phyloP scores from a whole-genome alignment of 1,284 basidiomycete genomes.

The Rhodotorula sp. region DNA sequence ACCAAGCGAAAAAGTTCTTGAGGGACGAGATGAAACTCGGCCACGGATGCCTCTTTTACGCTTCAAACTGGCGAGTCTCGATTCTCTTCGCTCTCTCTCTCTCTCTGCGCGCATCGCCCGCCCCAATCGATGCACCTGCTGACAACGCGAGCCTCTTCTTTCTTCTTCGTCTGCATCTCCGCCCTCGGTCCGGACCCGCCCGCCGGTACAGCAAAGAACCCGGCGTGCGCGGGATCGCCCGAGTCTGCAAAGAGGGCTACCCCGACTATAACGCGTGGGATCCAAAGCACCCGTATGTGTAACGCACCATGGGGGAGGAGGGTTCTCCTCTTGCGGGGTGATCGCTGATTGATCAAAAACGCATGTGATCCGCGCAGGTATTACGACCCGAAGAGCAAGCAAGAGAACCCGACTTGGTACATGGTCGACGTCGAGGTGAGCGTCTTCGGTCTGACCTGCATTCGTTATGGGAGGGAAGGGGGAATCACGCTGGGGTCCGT shows the following conservation, averaged over 20 bases:
- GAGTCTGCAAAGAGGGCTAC: slow-evolving; percentile 81
- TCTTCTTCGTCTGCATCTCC: not conserved
- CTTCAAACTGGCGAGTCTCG: slow-evolving; percentile 69
- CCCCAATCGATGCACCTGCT: no score
- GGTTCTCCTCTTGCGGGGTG: not conserved
- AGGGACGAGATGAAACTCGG: slow-evolving; percentile 77
- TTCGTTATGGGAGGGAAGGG: no score
- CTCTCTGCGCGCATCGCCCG: no score
- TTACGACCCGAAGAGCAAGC: slow-evolving; percentile 79
- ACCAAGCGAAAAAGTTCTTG: slow-evolving; percentile 89
- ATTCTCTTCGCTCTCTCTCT: no score
- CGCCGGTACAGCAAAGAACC: not conserved
- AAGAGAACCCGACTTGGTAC: slow-evolving; percentile 80
- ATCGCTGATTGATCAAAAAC: not conserved
- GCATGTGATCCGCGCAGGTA: slow-evolving; percentile 54
- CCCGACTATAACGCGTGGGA: slow-evolving; percentile 91
- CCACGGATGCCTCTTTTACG: slow-evolving; percentile 72
- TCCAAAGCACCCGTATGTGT: slow-evolving; percentile 56
- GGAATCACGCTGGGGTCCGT: no score
- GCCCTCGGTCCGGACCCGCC: not conserved
- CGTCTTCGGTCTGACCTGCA: not conserved
- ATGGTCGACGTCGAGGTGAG: slow-evolving; percentile 55
- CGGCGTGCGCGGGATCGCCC: slow-evolving; percentile 82
- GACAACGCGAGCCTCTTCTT: not conserved
- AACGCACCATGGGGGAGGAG: not conserved